Evolutionary conservation across 495 filamentous ascomycete genomes (phyloP).

Genomic region (Trichoderma virens): DNA sequence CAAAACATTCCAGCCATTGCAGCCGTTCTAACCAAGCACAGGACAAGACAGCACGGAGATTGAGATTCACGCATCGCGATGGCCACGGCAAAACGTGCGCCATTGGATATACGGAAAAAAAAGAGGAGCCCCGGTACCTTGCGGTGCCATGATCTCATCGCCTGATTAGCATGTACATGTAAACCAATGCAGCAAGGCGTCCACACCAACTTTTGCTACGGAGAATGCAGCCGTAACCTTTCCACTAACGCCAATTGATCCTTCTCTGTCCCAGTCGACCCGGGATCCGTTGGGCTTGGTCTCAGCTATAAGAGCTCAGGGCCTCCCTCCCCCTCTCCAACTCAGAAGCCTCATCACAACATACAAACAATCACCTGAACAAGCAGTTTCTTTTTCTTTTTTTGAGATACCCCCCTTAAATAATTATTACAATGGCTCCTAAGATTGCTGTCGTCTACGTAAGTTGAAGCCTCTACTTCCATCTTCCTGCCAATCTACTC

Average conservation of each 20-base stretch:
- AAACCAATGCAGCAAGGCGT: neutral
- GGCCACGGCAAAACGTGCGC: too few relatives aligned
- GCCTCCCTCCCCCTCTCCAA: neutral
- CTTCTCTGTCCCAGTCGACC: neutral
- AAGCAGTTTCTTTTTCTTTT: neutral
- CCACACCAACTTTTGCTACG: too few relatives aligned
- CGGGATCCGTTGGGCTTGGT: neutral
- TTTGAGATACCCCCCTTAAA: constrained; percentile 3
- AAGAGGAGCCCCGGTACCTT: neutral
- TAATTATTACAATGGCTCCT: constrained; percentile 63
- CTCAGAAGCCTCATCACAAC: neutral
- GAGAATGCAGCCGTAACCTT: constrained; percentile 1
- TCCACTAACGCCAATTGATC: neutral
- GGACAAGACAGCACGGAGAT: too few relatives aligned
- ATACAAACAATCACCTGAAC: neutral
- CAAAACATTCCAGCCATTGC: neutral
- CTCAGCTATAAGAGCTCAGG: constrained; percentile 1
- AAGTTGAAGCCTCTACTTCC: constrained; percentile 28
- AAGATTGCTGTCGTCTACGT: constrained; percentile 88
- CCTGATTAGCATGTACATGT: neutral
- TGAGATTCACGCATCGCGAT: too few relatives aligned
- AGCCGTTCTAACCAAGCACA: too few relatives aligned
- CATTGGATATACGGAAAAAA: neutral
- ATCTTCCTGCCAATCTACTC: neutral
- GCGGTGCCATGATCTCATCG: neutral